Evolutionary conservation across 257 asterid genomes (phyloP).

Genomic region (Nicotiana undulata): DNA sequence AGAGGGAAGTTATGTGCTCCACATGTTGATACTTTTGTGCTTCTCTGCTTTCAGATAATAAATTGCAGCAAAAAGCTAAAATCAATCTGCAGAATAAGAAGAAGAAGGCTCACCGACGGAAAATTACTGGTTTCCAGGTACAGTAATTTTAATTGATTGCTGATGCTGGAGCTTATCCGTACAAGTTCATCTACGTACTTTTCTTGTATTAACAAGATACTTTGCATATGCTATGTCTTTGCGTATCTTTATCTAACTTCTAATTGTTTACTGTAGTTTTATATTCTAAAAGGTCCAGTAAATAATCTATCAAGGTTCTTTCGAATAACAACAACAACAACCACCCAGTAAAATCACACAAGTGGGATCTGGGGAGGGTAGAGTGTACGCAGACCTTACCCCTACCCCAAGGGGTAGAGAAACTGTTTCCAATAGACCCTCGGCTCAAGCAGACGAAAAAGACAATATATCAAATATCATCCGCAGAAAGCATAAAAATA

Average conservation of each 20-base stretch:
- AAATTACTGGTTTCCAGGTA: conserved; percentile 99
- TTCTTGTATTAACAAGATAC: not conserved
- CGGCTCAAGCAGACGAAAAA: no score
- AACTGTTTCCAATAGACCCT: no score
- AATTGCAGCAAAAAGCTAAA: conserved; percentile 66
- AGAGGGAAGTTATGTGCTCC: conserved; percentile 8
- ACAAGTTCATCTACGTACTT: not conserved
- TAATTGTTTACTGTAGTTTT: not conserved
- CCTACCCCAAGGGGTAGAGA: no score
- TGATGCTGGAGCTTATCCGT: not conserved
- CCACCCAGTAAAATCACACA: no score
- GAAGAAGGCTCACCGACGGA: conserved; percentile 84
- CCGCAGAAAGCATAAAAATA: no score
- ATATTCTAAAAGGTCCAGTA: not conserved
- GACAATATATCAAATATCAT: no score
- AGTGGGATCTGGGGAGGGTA: no score
- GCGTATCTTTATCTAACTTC: not conserved
- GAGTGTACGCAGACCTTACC: no score
- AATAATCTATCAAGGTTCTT: not conserved
- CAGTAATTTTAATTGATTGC: not conserved
- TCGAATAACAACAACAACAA: no score
- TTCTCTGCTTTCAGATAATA: conserved; percentile 47
- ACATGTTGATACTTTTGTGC: conserved; percentile 4
- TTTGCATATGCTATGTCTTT: not conserved
- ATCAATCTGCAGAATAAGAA: conserved; percentile 86